Evolutionary conservation across 805 yeast genomes (phyloP).

Genomic region (Blastobotrys parvus): DNA sequence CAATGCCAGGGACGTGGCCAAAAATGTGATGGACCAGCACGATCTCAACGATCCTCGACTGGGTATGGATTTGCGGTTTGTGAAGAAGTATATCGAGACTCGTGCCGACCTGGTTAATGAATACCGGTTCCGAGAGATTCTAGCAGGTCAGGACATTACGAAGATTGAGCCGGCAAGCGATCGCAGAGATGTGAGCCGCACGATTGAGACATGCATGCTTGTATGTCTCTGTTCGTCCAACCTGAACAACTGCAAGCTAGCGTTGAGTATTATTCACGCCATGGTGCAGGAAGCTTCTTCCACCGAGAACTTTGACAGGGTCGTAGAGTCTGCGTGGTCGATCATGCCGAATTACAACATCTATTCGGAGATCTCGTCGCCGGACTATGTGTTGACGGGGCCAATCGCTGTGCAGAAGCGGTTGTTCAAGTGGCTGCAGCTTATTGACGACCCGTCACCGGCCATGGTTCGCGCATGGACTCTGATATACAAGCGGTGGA

Average conservation of each 20-base stretch:
- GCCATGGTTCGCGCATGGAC: conserved; percentile 37
- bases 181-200: conserved; percentile 25
- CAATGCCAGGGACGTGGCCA: conserved; percentile 33
- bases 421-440: conserved; percentile 36
- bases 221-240: conserved; percentile 45
- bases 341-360: conserved; percentile 31
- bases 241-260: conserved; percentile 40
- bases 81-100: conserved; percentile 32
- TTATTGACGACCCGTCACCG: conserved; percentile 23
- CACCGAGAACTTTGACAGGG: conserved; percentile 16
- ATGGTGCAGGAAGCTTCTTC: conserved; percentile 23
- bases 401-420: conserved; percentile 66
- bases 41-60: conserved; percentile 1
- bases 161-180: conserved; percentile 27
- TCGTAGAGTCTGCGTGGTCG: conserved; percentile 12
- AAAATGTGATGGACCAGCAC: conserved; percentile 30
- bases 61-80: conserved; percentile 1
- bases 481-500: conserved; percentile 45
- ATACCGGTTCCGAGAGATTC: conserved; percentile 21
- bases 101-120: conserved; percentile 26
- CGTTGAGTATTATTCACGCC: conserved; percentile 34
- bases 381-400: conserved; percentile 54
- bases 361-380: conserved; percentile 40
- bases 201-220: conserved; percentile 44
- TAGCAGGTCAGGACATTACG: conserved; percentile 18